A percentile compares a stretch with the other conserved stretches of the same genome.
These are phyloP conservation scores for Carex cristatella DNA, from an alignment of 176 grass and related monocot genomes.

Conservation along the genomic window DNA sequence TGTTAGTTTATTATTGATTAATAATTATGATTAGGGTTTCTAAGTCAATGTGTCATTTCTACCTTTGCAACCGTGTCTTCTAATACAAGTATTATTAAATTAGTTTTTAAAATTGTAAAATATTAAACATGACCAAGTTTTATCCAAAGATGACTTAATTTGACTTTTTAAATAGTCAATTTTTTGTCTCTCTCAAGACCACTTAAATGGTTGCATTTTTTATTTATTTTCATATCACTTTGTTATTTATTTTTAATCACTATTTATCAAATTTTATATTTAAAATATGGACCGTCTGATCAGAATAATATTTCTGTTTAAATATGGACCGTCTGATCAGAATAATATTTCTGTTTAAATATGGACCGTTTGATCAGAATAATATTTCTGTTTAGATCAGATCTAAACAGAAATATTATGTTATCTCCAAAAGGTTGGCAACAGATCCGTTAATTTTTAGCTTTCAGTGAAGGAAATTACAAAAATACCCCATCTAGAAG, in stretches of 20 bases:
- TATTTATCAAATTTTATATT: too few relatives aligned
- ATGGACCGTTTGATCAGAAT: too few relatives aligned
- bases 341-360: too few relatives aligned
- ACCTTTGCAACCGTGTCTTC: background rate
- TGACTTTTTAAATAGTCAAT: background rate
- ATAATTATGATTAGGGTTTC: background rate
- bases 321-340: too few relatives aligned
- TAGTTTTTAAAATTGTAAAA: background rate
- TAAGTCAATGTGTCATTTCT: background rate
- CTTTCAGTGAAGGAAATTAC: background rate
- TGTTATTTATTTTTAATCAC: too few relatives aligned
- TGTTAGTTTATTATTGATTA: background rate
- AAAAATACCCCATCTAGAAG: background rate
- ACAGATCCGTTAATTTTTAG: background rate
- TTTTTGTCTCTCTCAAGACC: background rate
- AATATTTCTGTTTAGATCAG: too few relatives aligned
- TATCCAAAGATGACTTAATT: background rate
- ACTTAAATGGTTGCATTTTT: background rate
- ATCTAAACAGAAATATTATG: too few relatives aligned
- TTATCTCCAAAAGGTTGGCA: too few relatives aligned
- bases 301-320: too few relatives aligned
- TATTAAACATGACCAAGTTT: background rate
- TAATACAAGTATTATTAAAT: background rate
- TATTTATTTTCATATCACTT: too few relatives aligned
- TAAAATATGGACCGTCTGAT: too few relatives aligned